phyloP scores from a whole-genome alignment of 495 filamentous ascomycete genomes.

The Penicillium desertorum region DNA sequence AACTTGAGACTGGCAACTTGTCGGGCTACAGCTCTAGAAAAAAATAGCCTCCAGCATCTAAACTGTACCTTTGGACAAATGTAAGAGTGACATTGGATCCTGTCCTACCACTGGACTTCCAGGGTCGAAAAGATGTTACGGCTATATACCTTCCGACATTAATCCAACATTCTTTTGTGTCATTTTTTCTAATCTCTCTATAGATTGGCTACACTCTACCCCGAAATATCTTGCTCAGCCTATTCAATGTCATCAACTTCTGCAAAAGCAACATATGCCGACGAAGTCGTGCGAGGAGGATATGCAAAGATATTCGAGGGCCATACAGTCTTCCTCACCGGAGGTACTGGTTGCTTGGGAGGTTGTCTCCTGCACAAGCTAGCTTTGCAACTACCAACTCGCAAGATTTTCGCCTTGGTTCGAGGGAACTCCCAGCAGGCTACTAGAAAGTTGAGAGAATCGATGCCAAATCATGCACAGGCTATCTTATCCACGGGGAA shows the following conservation, averaged over 20 bases:
- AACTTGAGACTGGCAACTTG: background rate
- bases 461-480: slow-evolving; percentile 35
- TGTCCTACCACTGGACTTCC: slow-evolving; percentile 4
- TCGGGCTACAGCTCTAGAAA: background rate
- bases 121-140: background rate
- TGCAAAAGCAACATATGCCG: slow-evolving; percentile 15
- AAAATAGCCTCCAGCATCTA: background rate
- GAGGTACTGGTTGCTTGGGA: slow-evolving; percentile 40
- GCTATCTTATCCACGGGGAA: slow-evolving; percentile 32
- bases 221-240: background rate
- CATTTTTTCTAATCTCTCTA: background rate
- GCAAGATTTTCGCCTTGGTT: slow-evolving; percentile 35
- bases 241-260: slow-evolving; percentile 20
- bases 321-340: slow-evolving; percentile 40
- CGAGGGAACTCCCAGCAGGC: slow-evolving; percentile 29
- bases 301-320: slow-evolving; percentile 31
- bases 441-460: slow-evolving; percentile 33
- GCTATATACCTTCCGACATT: slow-evolving; percentile 9
- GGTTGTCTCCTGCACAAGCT: slow-evolving; percentile 42
- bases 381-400: slow-evolving; percentile 36
- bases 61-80: background rate
- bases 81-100: slow-evolving; percentile 4
- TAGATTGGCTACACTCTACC: background rate
- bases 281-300: slow-evolving; percentile 28
- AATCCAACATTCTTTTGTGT: background rate